A percentile compares a stretch with the other conserved stretches of the same genome.
Conservation (phyloP, 2,329 filamentous ascomycete species). For the Claviceps humidiphila region DNA sequence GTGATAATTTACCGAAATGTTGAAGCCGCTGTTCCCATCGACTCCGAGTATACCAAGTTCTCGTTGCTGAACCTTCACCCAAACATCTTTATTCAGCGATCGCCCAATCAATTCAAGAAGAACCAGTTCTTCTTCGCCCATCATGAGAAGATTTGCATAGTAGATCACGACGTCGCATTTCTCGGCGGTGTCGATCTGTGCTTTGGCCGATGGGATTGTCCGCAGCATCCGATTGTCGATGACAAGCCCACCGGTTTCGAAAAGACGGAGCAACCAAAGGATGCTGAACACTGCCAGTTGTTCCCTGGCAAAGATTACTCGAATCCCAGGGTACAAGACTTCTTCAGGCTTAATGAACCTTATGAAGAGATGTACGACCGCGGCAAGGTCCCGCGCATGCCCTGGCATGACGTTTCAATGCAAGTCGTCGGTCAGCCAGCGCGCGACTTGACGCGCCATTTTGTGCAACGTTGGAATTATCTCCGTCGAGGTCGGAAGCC, state of each 20-base stretch:
- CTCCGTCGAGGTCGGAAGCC: constrained; percentile 85
- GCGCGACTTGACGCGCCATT: constrained; percentile 85
- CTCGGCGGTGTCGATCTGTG: constrained; percentile 92
- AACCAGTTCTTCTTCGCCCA: constrained; percentile 99
- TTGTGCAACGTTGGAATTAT: constrained; percentile 97
- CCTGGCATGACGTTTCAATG: constrained; percentile 98
- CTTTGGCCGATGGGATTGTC: constrained; percentile 94
- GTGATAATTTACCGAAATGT: constrained; percentile 97
- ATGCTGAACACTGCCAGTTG: constrained; percentile 86
- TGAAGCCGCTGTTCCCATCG: constrained; percentile 91
- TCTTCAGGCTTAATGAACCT: constrained; percentile 81
- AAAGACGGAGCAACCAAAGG: constrained; percentile 57
- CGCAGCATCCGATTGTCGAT: constrained; percentile 79
- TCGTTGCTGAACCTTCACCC: constrained; percentile 89
- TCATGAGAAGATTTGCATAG: constrained; percentile 94
- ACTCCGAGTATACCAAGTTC: constrained; percentile 96
- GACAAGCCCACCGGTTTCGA: constrained; percentile 96
- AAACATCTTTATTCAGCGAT: constrained; percentile 91
- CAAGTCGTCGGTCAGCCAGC: constrained; percentile 94
- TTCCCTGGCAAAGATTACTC: constrained; percentile 99
- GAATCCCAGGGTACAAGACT: constrained; percentile 89
- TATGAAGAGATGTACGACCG: constrained; percentile 99
- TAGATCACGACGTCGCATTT: constrained; percentile 93
- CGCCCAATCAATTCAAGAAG: constrained; percentile 94
- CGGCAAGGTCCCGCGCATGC: constrained; percentile 79